Evolutionary conservation across 2,329 filamentous ascomycete species (phyloP).

Genomic region (Chaetomiaceae sp.): DNA sequence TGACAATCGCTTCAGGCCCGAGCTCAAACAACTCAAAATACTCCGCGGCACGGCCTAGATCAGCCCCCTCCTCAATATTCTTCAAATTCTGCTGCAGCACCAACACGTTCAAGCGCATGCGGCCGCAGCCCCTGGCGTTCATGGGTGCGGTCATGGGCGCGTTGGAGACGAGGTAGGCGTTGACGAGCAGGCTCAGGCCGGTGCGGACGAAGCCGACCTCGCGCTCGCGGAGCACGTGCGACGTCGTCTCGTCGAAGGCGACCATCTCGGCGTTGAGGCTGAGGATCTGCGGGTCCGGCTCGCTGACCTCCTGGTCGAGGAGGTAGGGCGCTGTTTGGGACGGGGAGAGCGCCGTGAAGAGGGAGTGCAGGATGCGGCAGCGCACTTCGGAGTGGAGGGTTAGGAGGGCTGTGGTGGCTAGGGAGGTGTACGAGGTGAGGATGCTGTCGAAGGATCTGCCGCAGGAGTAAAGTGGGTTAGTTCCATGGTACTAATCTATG

Average conservation of each 20-base stretch:
- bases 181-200: constrained; percentile 73
- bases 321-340: constrained; percentile 54
- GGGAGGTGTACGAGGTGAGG: constrained; percentile 73
- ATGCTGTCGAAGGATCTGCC: constrained; percentile 78
- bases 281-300: constrained; percentile 77
- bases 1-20: constrained; percentile 61
- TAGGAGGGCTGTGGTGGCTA: constrained; percentile 72
- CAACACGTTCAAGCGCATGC: constrained; percentile 89
- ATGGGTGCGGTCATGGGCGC: constrained; percentile 69
- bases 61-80: constrained; percentile 69
- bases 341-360: constrained; percentile 59
- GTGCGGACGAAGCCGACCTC: constrained; percentile 73
- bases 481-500: no score
- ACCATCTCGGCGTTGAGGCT: constrained; percentile 77
- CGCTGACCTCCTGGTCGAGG: constrained; percentile 66
- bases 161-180: constrained; percentile 70
- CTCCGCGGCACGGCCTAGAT: constrained; percentile 56
- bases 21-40: constrained; percentile 66
- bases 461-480: not conserved
- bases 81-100: constrained; percentile 96
- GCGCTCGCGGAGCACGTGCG: constrained; percentile 62
- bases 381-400: constrained; percentile 87
- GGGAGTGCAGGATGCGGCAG: constrained; percentile 76
- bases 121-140: constrained; percentile 76
- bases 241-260: constrained; percentile 79